Conservation (phyloP, 805 yeast species). For the Nakazawaea wickerhamii region DNA sequence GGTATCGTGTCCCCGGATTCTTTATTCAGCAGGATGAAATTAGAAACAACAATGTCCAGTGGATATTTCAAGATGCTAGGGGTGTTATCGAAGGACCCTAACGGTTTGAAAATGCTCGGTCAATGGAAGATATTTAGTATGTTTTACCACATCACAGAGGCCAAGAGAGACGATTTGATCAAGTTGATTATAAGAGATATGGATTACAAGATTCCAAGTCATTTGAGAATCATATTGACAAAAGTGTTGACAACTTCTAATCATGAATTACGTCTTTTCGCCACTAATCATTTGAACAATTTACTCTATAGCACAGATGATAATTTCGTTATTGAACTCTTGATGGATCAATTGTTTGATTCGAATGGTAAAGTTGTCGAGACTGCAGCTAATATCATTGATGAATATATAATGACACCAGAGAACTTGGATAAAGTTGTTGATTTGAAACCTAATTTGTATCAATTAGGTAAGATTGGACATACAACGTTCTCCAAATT, state of each 20-base stretch:
- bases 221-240: slow-evolving; percentile 58
- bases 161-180: slow-evolving; percentile 52
- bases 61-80: slow-evolving; percentile 84
- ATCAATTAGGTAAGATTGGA: slow-evolving; percentile 28
- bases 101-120: slow-evolving; percentile 66
- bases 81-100: slow-evolving; percentile 48
- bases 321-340: slow-evolving; percentile 44
- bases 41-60: slow-evolving; percentile 58
- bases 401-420: slow-evolving; percentile 36
- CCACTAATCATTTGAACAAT: slow-evolving; percentile 48
- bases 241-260: slow-evolving; percentile 59
- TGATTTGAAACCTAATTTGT: slow-evolving; percentile 48
- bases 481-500: slow-evolving; percentile 52
- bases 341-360: slow-evolving; percentile 71
- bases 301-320: slow-evolving; percentile 31
- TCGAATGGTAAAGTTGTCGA: slow-evolving; percentile 49
- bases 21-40: slow-evolving; percentile 53
- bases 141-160: slow-evolving; percentile 63
- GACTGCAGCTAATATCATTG: slow-evolving; percentile 49
- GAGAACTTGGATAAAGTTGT: slow-evolving; percentile 48
- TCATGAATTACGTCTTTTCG: slow-evolving; percentile 44
- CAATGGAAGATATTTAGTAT: slow-evolving; percentile 84
- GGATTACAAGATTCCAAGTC: slow-evolving; percentile 56
- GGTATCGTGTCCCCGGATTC: slow-evolving; percentile 73
- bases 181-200: slow-evolving; percentile 54